Base-by-base conservation (phyloP, 257 asterid species). In the Gynochthodes officinalis region DNA sequence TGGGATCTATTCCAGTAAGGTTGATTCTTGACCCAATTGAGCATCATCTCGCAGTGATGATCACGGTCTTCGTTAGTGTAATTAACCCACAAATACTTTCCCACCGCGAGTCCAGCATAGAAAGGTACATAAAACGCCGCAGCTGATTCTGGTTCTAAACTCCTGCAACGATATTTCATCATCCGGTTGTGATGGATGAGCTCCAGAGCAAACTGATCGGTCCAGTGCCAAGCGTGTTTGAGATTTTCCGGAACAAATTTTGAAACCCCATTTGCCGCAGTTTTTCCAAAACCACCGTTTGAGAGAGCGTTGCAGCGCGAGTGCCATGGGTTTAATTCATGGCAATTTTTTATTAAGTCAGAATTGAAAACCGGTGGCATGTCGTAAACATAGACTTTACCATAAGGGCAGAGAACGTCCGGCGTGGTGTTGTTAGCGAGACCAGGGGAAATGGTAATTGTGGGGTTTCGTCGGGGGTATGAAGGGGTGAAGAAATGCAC, bases 21-120 rank as follows among this genome's bases (percentile, higher is more conserved):
- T 65, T 83, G 89, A 77, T 83, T 71, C 52, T 67, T 64, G n/a
- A 88, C 82, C 96, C 92, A 91, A 42, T 76, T 46, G 0, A 91
- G 83, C 93, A 91, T 78, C 81, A 50, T 7, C 52, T 70, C 75
- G 79, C 95, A 89, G 80, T 82, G 79, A 1, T 68, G 85, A 70
- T 91, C 97, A 33, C 97, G 96, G 40, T 91, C 91, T 1, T 74
- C 66, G 33, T 72, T 54, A 0, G 88, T 84, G 40, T 84, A 84
- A 10, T 73, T 82, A 40, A 67, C 59, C 84, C 84, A 91, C 1
- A 91, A 70, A 3, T 78, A 75, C 65, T 67, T 76, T 30, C 92
- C 97, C 50, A 91, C 82, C 0, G 97, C 92, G 39, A 91, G 92
- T 0, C 96, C 95, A 14, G 87, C 81, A 82, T 91, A 91, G 43